Base-by-base conservation (phyloP, 345 rosid genomes). In the Linum usitatissimum region DNA sequence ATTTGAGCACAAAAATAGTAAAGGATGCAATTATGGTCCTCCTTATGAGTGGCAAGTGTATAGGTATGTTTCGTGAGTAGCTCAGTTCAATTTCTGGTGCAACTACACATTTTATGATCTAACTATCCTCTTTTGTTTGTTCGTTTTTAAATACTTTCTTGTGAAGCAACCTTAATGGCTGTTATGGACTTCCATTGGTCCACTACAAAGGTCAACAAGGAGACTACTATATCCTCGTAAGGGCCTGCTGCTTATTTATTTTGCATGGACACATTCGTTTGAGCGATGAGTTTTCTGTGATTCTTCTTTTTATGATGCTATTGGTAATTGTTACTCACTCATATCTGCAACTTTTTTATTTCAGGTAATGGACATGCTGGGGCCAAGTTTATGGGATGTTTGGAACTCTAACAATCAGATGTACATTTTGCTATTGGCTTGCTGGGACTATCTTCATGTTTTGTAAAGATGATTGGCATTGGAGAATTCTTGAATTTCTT, bases 341-440 rank as follows among this genome's bases (percentile, higher is more conserved):
- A 31, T 31, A 2, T 18, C 58, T 55, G 34, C 65, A 55, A 28
- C 14, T 59, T 31, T 19, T 39, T 59, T 23, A 18, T 60, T 63
- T 71, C 66, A 72, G 76, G 76, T 72, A 15, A 72, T 72, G 76
- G 76, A 72, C 59, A 72, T 72, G 68, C 68, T 72, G 18, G 76
- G 76, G 4, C 76, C 76, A 13, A 72, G 76, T 59, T 68, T 72
- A 18, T 72, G 76, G 76, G 76, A 72, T 59, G 76, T 72, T 67
- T 72, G n/a, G 53, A 30, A 19, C 30, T 18, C 21, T 18, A 55
- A 53, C 60, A 18, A 20, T 57, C 38, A 19, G 5, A 34, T n/a
- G 14, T 18, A 63, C 55, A 36, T 49, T 20, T 18, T 40, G 34
- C 34, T 45, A 31, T 6, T 56, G 10, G 0, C 20, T 48, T 15